Percentiles rank a stretch among this genome's conserved stretches.
These are phyloP conservation scores for Cyclotella choctawhatcheeana DNA, from an alignment of 108 stramenopile genomes.

Conservation along the genomic window DNA sequence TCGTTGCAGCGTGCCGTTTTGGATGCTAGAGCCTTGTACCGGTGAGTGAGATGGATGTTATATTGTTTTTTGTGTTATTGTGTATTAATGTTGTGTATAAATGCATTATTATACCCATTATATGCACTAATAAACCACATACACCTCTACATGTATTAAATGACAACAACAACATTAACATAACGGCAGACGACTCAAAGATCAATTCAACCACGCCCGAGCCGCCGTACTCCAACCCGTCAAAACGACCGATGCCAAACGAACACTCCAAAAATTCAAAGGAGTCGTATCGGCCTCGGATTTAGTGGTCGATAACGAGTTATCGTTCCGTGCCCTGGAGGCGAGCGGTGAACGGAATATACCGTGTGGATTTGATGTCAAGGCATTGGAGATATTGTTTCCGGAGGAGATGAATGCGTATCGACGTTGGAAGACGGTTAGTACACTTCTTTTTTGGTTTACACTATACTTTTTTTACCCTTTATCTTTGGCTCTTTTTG, in stretches of 20 bases:
- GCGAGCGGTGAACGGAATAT: slow-evolving; percentile 52
- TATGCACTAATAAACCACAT: no score
- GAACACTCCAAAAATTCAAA: slow-evolving; percentile 21
- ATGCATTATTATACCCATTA: no score
- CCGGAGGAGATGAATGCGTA: slow-evolving; percentile 87
- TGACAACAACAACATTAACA: no score
- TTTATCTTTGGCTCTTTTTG: not conserved
- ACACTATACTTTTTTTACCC: not conserved
- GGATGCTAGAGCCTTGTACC: slow-evolving; percentile 77
- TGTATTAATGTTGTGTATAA: no score
- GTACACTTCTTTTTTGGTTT: not conserved
- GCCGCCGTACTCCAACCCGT: slow-evolving; percentile 30
- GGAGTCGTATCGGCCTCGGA: slow-evolving; percentile 9
- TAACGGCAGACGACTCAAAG: slow-evolving; percentile 38
- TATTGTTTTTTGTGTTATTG: not conserved
- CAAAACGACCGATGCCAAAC: slow-evolving; percentile 8
- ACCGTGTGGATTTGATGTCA: slow-evolving; percentile 72
- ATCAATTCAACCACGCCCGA: slow-evolving; percentile 43
- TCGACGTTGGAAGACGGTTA: slow-evolving; percentile 68
- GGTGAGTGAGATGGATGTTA: slow-evolving; percentile 15
- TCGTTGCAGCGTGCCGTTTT: slow-evolving; percentile 66
- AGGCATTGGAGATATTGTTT: slow-evolving; percentile 63
- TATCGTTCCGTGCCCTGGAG: slow-evolving; percentile 61
- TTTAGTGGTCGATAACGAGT: slow-evolving; percentile 44
- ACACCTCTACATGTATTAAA: no score